Conservation (phyloP, 345 rosid species). For the Populus ilicifolia region DNA sequence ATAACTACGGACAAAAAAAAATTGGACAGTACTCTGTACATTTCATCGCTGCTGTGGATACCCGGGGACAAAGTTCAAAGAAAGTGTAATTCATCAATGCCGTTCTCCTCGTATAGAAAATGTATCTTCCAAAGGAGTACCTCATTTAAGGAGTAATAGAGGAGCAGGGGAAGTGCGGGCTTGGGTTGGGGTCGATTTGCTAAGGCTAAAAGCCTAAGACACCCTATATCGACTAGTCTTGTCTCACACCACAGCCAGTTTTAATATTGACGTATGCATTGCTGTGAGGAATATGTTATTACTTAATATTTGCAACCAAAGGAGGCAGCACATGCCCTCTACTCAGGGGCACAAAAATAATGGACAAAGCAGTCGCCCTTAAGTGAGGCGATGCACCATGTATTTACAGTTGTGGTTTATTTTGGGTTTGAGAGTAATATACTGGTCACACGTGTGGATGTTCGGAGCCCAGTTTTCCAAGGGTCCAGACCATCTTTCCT, state of each 20-base stretch:
- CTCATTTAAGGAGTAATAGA: not conserved
- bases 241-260: not conserved
- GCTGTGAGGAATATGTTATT: not conserved
- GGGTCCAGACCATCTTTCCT: not conserved
- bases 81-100: not conserved
- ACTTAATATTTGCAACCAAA: not conserved
- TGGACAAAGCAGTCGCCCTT: not conserved
- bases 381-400: not conserved
- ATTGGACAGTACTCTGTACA: not conserved
- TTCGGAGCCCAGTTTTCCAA: not conserved
- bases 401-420: not conserved
- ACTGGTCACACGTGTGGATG: not conserved
- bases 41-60: not conserved
- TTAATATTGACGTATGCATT: not conserved
- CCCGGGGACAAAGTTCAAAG: not conserved
- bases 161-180: not conserved
- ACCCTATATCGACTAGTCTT: not conserved
- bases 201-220: not conserved
- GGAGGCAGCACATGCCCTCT: not conserved
- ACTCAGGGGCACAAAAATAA: not conserved
- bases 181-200: not conserved
- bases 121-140: not conserved
- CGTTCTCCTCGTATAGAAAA: not conserved
- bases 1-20: not conserved
- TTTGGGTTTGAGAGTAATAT: not conserved